Percentiles rank a stretch among this genome's conserved stretches.
These are phyloP conservation scores for Urochloa ruziziensis DNA, from an alignment of 176 grass and related monocot genomes.

Conservation along the genomic window DNA sequence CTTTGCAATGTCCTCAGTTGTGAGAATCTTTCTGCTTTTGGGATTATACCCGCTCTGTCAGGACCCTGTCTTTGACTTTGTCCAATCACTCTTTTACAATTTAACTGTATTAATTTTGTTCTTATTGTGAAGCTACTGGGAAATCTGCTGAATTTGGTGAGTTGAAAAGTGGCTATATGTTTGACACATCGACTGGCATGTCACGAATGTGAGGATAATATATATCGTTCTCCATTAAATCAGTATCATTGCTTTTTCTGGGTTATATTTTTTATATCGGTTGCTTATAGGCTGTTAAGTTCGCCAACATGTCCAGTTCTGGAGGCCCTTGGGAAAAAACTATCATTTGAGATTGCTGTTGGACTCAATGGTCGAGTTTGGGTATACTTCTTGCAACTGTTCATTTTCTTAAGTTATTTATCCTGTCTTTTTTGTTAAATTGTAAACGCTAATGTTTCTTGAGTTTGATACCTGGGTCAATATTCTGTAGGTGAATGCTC, in stretches of 20 bases:
- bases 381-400: conserved; percentile 45
- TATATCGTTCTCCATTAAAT: background rate
- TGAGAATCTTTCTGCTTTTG: background rate
- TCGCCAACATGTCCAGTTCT: conserved; percentile 87
- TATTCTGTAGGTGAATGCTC: conserved; percentile 71
- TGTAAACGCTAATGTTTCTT: background rate
- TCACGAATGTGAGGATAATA: conserved; percentile 77
- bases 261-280: conserved; percentile 15
- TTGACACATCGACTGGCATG: conserved; percentile 90
- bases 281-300: conserved; percentile 68
- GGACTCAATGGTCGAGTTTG: conserved; percentile 92
- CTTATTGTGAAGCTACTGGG: conserved; percentile 54
- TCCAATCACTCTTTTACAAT: background rate
- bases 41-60: background rate
- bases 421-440: conserved; percentile 13
- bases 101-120: conserved; percentile 4
- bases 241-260: background rate
- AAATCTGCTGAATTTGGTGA: conserved; percentile 87
- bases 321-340: conserved; percentile 72
- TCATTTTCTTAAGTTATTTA: background rate
- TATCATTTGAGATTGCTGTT: conserved; percentile 83
- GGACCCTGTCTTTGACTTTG: background rate
- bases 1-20: background rate
- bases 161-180: conserved; percentile 83
- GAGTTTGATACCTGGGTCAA: background rate